Conservation (phyloP, 352 stramenopile genomes). For the Phytophthora litchii region DNA sequence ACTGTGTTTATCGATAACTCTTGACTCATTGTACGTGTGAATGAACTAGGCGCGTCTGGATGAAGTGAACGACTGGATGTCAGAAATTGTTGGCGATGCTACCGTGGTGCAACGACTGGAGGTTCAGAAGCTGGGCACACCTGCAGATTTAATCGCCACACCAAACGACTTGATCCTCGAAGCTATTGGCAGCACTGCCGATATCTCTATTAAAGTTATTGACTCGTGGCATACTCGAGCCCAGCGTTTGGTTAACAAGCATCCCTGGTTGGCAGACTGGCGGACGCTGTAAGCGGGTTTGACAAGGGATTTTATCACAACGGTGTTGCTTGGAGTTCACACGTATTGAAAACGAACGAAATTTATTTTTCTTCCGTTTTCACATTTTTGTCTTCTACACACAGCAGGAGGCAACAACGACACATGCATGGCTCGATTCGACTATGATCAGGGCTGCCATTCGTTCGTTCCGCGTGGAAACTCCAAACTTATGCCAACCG, state of each 20-base stretch:
- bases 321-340: background rate
- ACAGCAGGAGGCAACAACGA: slow-evolving; percentile 16
- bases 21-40: slow-evolving; percentile 11
- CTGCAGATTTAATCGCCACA: slow-evolving; percentile 73
- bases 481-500: slow-evolving; percentile 1
- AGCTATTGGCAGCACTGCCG: slow-evolving; percentile 29
- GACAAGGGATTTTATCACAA: background rate
- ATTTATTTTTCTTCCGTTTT: slow-evolving; percentile 37
- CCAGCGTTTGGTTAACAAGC: slow-evolving; percentile 41
- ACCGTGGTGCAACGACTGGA: slow-evolving; percentile 62
- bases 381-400: slow-evolving; percentile 33
- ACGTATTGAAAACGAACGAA: slow-evolving; percentile 29
- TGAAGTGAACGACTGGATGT: slow-evolving; percentile 83
- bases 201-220: slow-evolving; percentile 44
- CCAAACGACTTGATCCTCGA: slow-evolving; percentile 71
- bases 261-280: slow-evolving; percentile 80
- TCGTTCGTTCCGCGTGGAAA: slow-evolving; percentile 16
- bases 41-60: slow-evolving; percentile 63
- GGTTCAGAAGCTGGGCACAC: slow-evolving; percentile 81
- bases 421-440: slow-evolving; percentile 17
- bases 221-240: slow-evolving; percentile 57
- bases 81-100: slow-evolving; percentile 61
- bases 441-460: background rate
- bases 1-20: background rate
- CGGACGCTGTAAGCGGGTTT: slow-evolving; percentile 57